These are phyloP conservation scores for Ensete ventricosum DNA, from an alignment of 176 grass and related monocot genomes.

Conservation along the genomic window DNA sequence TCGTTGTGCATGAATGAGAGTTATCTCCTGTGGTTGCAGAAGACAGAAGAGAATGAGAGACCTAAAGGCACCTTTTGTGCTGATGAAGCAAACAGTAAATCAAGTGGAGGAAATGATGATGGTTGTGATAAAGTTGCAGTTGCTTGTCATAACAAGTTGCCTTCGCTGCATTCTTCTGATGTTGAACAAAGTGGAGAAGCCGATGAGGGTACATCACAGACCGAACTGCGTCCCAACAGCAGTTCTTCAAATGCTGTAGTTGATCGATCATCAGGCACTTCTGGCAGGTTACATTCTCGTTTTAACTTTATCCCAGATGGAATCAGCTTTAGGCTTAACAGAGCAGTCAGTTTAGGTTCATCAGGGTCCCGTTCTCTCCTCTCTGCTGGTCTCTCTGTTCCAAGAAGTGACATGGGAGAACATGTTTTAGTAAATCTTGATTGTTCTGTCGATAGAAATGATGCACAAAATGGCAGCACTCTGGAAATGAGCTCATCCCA, in stretches of 20 bases:
- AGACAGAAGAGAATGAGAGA: slow-evolving; percentile 14
- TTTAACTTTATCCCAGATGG: slow-evolving; percentile 31
- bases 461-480: slow-evolving; percentile 24
- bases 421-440: slow-evolving; percentile 4
- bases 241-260: background rate
- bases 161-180: slow-evolving; percentile 24
- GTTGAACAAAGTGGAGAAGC: slow-evolving; percentile 27
- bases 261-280: slow-evolving; percentile 24
- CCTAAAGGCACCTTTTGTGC: slow-evolving; percentile 10
- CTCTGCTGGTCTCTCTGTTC: slow-evolving; percentile 36
- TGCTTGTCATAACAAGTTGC: slow-evolving; percentile 24
- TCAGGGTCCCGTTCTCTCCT: slow-evolving; percentile 49
- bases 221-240: slow-evolving; percentile 29
- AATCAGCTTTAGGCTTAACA: slow-evolving; percentile 65
- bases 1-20: background rate
- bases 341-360: slow-evolving; percentile 82
- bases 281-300: slow-evolving; percentile 28
- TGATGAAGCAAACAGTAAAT: slow-evolving; percentile 19
- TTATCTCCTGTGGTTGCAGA: background rate
- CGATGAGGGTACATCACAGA: slow-evolving; percentile 25
- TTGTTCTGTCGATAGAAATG: slow-evolving; percentile 10
- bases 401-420: slow-evolving; percentile 32
- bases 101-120: slow-evolving; percentile 21
- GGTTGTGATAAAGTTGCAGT: slow-evolving; percentile 16
- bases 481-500: slow-evolving; percentile 39